These are phyloP conservation scores for Colletotrichum sp. DNA, from an alignment of 2,329 filamentous ascomycete genomes.

Conservation along the genomic window DNA sequence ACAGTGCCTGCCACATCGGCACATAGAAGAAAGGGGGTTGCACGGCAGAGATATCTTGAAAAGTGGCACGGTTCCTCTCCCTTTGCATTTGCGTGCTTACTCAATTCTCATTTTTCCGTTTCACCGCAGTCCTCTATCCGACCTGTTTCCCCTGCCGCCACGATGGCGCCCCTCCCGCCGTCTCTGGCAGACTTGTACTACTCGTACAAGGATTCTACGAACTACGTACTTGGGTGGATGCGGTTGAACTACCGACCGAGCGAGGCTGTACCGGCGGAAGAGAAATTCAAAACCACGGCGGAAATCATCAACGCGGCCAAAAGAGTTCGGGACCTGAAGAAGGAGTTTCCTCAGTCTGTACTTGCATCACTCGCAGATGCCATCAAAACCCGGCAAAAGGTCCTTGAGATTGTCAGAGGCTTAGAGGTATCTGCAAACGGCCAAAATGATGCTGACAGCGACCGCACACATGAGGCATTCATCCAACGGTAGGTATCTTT, in stretches of 20 bases:
- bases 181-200: background rate
- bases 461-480: background rate
- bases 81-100: accelerated
- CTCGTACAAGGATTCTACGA: background rate
- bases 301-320: background rate
- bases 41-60: background rate
- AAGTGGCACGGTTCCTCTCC: background rate
- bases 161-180: background rate
- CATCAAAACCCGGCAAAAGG: background rate
- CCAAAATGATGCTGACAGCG: background rate
- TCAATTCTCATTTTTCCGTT: background rate
- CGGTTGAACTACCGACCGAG: background rate
- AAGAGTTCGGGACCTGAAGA: background rate
- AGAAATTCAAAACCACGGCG: background rate
- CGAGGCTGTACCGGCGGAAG: background rate
- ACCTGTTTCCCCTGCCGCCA: background rate
- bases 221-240: background rate
- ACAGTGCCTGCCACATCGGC: background rate
- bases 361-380: background rate
- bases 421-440: background rate
- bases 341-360: background rate
- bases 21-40: background rate
- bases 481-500: background rate
- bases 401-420: background rate
- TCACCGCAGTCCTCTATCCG: background rate